phyloP scores from a whole-genome alignment of 1,284 basidiomycete genomes.

The Cutaneotrichosporon sp. region DNA sequence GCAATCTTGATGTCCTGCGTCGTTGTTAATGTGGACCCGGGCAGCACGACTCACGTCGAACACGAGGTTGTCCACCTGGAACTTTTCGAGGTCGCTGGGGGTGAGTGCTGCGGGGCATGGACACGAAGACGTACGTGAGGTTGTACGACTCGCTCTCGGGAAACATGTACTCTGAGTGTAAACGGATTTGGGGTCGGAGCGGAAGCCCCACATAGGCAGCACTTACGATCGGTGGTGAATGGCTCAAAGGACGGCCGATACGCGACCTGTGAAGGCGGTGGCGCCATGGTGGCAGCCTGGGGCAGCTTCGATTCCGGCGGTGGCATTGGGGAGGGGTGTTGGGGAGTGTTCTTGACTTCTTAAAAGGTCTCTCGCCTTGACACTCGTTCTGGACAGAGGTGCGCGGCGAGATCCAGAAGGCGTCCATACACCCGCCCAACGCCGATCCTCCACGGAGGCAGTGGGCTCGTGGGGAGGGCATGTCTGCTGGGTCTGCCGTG shows the following conservation, averaged over 20 bases:
- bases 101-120: not conserved
- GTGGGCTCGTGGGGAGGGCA: too few species aligned
- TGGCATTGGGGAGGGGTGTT: not conserved
- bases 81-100: constrained; percentile 13
- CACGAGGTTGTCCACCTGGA: constrained; percentile 19
- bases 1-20: constrained; percentile 18
- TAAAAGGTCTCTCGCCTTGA: not conserved
- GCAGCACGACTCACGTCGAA: constrained; percentile 7
- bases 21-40: not conserved
- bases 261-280: constrained; percentile 8
- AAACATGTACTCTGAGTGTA: constrained; percentile 17
- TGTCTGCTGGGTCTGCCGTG: too few species aligned
- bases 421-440: too few species aligned
- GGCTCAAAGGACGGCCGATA: constrained; percentile 13
- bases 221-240: constrained; percentile 15
- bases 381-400: not conserved
- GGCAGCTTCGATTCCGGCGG: not conserved
- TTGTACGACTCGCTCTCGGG: constrained; percentile 11
- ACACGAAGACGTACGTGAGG: constrained; percentile 3
- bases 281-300: not conserved
- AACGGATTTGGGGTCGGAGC: not conserved
- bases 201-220: too few species aligned
- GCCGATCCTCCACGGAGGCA: too few species aligned
- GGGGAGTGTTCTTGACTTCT: not conserved
- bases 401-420: too few species aligned